Base-by-base conservation (phyloP, 306 rosid genomes). In the Vigna trinervia region DNA sequence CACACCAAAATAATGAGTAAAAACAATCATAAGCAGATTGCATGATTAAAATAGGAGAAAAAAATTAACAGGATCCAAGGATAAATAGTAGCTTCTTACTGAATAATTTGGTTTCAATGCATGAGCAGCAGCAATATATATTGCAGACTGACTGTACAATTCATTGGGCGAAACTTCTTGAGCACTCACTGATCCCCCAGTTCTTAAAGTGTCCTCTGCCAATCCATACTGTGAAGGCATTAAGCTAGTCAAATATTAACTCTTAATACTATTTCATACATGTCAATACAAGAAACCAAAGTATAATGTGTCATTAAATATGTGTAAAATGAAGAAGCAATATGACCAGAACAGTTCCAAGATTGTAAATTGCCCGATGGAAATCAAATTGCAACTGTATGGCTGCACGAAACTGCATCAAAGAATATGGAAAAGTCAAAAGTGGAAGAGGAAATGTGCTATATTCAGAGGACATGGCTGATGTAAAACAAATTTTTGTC, bases 61-160 rank as follows among this genome's bases (percentile, higher is more conserved):
- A 51, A 5, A 9, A n/a, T 5, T 51, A 45, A 54, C 38, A 68
- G 34, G 69, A 78, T 19, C 39, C 28, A 12, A 30, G 48, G 50
- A 38, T 9, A 76, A 54, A 47, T 61, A 61, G 48, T 30, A 52
- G 39, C 74, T 53, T 73, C 92, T 84, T 88, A 95, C 99, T 51
- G 93, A 91, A 87, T 96, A 95, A 77, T 78, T 95, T 64, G 99
- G 94, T 84, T 92, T 95, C 87, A 95, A 81, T 53, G 99, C 97
- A 88, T 95, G 99, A 69, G 99, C 97, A 87, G 99, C 97, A 38
- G 98, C 97, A 81, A 96, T 96, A 85, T 96, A 92, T 82, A 96
- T 95, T 26, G 99, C 99, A 53, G 99, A 96, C 86, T 96, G 99
- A 87, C 99, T 90, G 88, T 96, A 96, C 85, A 92, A 48, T 79